Conservation (phyloP, 2,329 filamentous ascomycete species). For the Aspergillus brunneoviolaceus region DNA sequence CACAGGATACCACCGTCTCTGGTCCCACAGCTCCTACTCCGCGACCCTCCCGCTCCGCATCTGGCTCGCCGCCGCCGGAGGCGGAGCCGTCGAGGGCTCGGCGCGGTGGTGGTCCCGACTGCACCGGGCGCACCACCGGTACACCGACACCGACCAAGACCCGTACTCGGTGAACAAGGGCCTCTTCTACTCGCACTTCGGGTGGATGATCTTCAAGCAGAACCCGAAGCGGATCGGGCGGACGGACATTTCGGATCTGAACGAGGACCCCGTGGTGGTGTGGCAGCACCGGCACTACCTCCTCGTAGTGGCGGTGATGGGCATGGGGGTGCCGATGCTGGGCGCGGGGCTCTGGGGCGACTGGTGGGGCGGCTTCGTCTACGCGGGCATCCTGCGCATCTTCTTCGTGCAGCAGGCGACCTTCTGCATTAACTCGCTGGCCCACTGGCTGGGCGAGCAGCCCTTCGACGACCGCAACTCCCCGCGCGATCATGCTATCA, state of each 20-base stretch:
- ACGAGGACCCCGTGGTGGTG: conserved; percentile 14
- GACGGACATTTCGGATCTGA: conserved; percentile 13
- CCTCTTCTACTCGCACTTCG: conserved; percentile 16
- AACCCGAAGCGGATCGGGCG: conserved; percentile 13
- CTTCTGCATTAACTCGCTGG: conserved; percentile 78
- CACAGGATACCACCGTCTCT: conserved; percentile 62
- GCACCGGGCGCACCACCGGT: conserved; percentile 21
- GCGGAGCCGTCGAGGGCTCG: conserved; percentile 13
- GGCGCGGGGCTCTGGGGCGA: conserved; percentile 16
- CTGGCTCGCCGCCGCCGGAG: conserved; percentile 12
- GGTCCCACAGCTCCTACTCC: conserved; percentile 17
- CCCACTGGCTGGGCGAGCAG: conserved; percentile 49
- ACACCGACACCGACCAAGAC: conserved; percentile 19
- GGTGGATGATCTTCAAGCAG: conserved; percentile 20
- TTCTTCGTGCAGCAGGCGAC: conserved; percentile 79
- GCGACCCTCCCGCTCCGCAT: conserved; percentile 12
- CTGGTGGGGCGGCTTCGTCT: conserved; percentile 18
- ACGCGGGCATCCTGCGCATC: conserved; percentile 71
- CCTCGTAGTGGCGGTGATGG: conserved; percentile 11
- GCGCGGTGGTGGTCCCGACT: conserved; percentile 15
- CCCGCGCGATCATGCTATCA: conserved; percentile 15
- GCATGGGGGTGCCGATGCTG: conserved; percentile 9
- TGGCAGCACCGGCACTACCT: conserved; percentile 21
- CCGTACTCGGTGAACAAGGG: conserved; percentile 17
- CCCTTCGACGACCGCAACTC: conserved; percentile 18